Evolutionary conservation across 2,329 filamentous ascomycete genomes (phyloP).

Genomic region (Calonectria ilicicola): DNA sequence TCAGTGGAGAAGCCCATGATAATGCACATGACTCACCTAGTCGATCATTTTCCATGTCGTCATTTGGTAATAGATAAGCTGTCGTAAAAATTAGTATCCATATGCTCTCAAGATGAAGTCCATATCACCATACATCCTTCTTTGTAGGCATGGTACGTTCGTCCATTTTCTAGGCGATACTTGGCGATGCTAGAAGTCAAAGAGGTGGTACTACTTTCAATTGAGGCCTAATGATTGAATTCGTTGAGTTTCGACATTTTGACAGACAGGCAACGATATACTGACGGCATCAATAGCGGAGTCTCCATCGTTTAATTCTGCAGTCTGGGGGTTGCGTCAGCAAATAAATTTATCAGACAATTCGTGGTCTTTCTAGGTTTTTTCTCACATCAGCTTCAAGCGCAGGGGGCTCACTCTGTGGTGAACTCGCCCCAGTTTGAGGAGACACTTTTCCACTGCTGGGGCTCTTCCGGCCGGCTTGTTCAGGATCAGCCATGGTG

Average conservation of each 20-base stretch:
- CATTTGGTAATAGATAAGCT: constrained; percentile 16
- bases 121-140: constrained; percentile 5
- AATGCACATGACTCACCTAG: not conserved
- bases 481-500: not conserved
- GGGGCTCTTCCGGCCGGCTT: not conserved
- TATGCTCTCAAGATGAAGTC: accelerated
- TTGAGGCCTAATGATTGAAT: not conserved
- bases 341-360: accelerated
- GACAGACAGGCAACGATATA: not conserved
- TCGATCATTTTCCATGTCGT: constrained; percentile 15
- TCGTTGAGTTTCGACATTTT: not conserved
- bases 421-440: not conserved
- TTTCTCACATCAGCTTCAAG: constrained; percentile 11
- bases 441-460: constrained; percentile 2
- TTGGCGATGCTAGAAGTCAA: constrained; percentile 14
- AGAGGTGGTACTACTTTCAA: not conserved
- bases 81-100: not conserved
- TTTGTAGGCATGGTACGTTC: constrained; percentile 18
- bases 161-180: constrained; percentile 10
- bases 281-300: constrained; percentile 1
- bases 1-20: too few relatives aligned
- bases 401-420: not conserved
- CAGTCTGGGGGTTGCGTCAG: not conserved
- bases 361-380: too few relatives aligned
- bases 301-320: not conserved